Evolutionary conservation across 768 basidiomycete species (phyloP).

Genomic region (Cytidiella melzeri): DNA sequence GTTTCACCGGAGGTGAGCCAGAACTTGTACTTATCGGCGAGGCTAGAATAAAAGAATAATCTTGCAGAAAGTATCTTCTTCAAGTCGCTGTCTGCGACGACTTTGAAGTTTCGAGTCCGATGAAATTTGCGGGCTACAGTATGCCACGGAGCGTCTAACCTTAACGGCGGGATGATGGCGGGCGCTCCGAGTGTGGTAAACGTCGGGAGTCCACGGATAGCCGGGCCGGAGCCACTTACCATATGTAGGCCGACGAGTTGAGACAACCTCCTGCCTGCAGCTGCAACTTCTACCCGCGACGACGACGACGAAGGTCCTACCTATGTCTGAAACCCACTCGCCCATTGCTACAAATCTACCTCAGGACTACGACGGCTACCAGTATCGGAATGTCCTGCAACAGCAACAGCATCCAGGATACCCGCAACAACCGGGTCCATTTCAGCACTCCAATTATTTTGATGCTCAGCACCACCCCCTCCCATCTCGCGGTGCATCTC

Average conservation of each 20-base stretch:
- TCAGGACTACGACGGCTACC: not conserved
- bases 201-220: not conserved
- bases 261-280: not conserved
- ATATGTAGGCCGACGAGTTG: not conserved
- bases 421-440: not conserved
- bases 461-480: not conserved
- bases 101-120: too few relatives aligned
- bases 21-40: too few relatives aligned
- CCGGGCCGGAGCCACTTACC: not conserved
- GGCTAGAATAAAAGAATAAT: too few relatives aligned
- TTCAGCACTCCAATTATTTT: not conserved
- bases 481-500: not conserved
- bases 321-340: not conserved
- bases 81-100: too few relatives aligned
- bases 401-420: conserved; percentile 7
- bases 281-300: not conserved
- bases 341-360: not conserved
- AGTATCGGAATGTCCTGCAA: not conserved
- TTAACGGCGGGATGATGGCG: not conserved
- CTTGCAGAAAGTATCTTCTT: too few relatives aligned
- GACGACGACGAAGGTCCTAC: not conserved
- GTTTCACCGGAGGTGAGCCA: too few relatives aligned
- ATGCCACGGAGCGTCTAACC: not conserved
- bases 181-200: not conserved
- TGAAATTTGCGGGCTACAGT: too few relatives aligned